Percentiles rank a stretch among this genome's conserved stretches.
phyloP scores from a whole-genome alignment of 176 grass and related monocot species.

The Musa itinerans region DNA sequence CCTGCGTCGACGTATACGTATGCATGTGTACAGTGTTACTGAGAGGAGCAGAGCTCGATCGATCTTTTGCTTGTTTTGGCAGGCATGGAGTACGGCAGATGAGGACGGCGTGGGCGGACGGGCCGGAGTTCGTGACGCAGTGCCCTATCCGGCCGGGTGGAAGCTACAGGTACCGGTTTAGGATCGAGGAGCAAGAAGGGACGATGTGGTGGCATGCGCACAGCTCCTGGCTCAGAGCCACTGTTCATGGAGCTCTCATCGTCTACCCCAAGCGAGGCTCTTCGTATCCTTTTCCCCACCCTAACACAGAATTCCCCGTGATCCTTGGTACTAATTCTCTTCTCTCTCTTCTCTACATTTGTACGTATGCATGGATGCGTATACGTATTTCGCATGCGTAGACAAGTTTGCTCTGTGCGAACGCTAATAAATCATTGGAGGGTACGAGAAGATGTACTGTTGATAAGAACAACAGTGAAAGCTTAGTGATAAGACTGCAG shows the following conservation, averaged over 20 bases:
- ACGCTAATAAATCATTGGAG: background rate
- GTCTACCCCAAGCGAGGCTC: slow-evolving; percentile 49
- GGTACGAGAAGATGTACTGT: background rate
- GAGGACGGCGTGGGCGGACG: slow-evolving; percentile 61
- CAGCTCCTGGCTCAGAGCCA: slow-evolving; percentile 74
- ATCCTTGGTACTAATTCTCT: slow-evolving; percentile 35
- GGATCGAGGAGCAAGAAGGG: slow-evolving; percentile 55
- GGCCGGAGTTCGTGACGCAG: slow-evolving; percentile 54
- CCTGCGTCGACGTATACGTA: background rate
- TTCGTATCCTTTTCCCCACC: slow-evolving; percentile 59
- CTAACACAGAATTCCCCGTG: slow-evolving; percentile 46
- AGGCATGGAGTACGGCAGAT: slow-evolving; percentile 66
- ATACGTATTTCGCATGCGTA: background rate
- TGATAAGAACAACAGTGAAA: background rate
- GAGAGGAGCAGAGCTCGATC: background rate
- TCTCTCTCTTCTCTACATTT: background rate
- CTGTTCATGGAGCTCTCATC: slow-evolving; percentile 75
- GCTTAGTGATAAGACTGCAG: background rate
- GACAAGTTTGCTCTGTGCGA: background rate
- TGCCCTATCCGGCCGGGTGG: slow-evolving; percentile 55
- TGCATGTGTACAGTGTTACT: background rate
- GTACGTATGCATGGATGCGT: background rate
- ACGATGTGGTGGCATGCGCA: slow-evolving; percentile 94
- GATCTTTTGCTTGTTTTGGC: background rate
- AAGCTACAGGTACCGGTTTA: slow-evolving; percentile 76